phyloP scores from a whole-genome alignment of 2,329 filamentous ascomycete genomes.

The Xylariales sp. region DNA sequence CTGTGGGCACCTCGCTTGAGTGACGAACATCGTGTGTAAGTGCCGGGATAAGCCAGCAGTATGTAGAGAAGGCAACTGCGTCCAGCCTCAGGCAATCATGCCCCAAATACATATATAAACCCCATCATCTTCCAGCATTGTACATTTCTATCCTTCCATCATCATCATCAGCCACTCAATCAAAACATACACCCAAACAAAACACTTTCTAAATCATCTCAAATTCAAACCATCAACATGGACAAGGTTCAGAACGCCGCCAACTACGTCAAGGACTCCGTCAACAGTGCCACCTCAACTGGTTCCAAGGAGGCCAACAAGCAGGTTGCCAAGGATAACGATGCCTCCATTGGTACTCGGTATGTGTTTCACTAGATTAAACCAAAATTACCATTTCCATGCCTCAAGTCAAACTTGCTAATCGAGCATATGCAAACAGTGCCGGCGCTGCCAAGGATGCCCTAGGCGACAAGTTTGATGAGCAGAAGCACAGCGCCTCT shows the following conservation, averaged over 20 bases:
- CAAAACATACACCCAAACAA: constrained; percentile 2
- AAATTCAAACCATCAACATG: constrained; percentile 30
- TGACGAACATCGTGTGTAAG: no score
- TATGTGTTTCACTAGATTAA: no score
- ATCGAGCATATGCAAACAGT: no score
- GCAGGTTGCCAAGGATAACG: constrained; percentile 55
- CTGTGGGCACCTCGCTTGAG: no score
- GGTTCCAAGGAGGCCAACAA: constrained; percentile 64
- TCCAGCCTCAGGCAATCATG: not conserved
- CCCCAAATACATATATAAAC: constrained; percentile 5
- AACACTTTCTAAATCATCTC: constrained; percentile 4
- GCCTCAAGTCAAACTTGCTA: no score
- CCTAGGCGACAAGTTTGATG: constrained; percentile 33
- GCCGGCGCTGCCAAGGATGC: constrained; percentile 38
- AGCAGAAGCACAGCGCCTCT: constrained; percentile 28
- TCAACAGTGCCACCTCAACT: constrained; percentile 47
- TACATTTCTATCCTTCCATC: not conserved
- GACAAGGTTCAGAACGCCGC: constrained; percentile 50
- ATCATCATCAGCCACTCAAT: constrained; percentile 5
- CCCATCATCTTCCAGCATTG: not conserved
- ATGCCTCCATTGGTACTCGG: constrained; percentile 47
- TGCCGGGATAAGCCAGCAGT: no score
- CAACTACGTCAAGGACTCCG: constrained; percentile 61
- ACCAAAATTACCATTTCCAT: no score
- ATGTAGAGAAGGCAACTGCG: no score